Percentiles rank a stretch among this genome's conserved stretches.
Conservation (phyloP, 2,329 filamentous ascomycete species). For the Fusarium praegraminearum region DNA sequence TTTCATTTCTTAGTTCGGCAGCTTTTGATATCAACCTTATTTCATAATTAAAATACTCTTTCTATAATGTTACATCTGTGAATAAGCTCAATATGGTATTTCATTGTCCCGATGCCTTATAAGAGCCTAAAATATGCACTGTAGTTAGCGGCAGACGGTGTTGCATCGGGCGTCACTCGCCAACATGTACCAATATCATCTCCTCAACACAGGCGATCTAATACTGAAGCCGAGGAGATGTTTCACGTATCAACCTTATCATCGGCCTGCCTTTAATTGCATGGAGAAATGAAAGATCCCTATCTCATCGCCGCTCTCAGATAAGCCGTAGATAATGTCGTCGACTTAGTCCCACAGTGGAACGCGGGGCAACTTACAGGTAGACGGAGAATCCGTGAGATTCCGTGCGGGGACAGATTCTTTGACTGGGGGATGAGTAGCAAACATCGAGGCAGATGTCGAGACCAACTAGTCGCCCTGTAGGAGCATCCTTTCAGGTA, state of each 20-base stretch:
- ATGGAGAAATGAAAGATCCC: neutral
- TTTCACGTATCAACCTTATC: neutral
- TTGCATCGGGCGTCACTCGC: too few relatives aligned
- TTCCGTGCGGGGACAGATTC: constrained; percentile 13
- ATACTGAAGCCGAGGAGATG: too few relatives aligned
- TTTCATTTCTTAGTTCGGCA: neutral
- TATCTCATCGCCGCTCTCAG: neutral
- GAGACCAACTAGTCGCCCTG: neutral
- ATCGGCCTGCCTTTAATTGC: too few relatives aligned
- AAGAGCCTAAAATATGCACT: too few relatives aligned
- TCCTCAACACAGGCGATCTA: too few relatives aligned
- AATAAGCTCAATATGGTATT: too few relatives aligned
- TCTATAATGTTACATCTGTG: neutral
- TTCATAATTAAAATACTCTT: rapidly evolving
- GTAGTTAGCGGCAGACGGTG: too few relatives aligned
- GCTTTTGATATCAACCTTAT: neutral
- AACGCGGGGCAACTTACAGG: neutral
- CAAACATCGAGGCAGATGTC: neutral
- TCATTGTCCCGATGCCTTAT: too few relatives aligned
- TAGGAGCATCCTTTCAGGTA: neutral
- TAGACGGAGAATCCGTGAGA: constrained; percentile 8
- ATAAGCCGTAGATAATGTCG: neutral
- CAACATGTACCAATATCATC: neutral
- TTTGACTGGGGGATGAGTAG: neutral
- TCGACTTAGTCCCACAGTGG: too few relatives aligned